Base-by-base conservation (phyloP, 2,329 filamentous ascomycete species). In the Aciculosporium take region DNA sequence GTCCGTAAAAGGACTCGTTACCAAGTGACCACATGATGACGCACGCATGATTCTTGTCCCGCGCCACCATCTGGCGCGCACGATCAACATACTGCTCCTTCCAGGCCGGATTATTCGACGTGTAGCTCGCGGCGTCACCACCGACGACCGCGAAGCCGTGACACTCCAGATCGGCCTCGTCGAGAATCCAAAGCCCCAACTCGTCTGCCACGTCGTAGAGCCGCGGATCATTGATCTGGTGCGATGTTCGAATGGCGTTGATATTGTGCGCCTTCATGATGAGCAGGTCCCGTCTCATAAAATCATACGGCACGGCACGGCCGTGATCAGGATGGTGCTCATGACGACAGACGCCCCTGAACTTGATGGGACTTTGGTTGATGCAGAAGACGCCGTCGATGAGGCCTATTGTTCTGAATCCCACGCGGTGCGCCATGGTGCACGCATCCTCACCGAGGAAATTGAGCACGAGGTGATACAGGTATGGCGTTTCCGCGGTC, bases 1-100 rank as follows among this genome's bases (percentile, higher is more conserved):
- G 61, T 0, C 81, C 81, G 44, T 81, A 83, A 50, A 81, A 84
- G 0, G 79, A 69, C 52, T 84, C 80, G 43, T 84, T 85, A 0
- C 81, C 81, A 0, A 85, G 62, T 15, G 74, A 80, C 81, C 81
- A 85, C 39, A 84, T 72, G 34, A 84, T 72, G 3, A 85, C 63
- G 5, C 67, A 79, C 0, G 79, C 63, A 48, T 82, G 76, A 40
- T 84, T 69, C 48, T 65, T 67, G 46, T 67, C 65, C 9, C 81
- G 66, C 48, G 72, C 65, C 0, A 84, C 74, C 48, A 84, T 63
- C 45, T 82, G 76, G 23, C 66, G 60, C 4, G 76, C 76, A 1
- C 81, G 70, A 52, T 84, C 80, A 2, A 84, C 59, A 48, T 85
- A 84, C 0, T 79, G 75, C 1, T 72, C 67, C 41, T 61, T 60